These are phyloP conservation scores for Afroboletus lepidellus DNA, from an alignment of 1,284 basidiomycete species.

Conservation along the genomic window DNA sequence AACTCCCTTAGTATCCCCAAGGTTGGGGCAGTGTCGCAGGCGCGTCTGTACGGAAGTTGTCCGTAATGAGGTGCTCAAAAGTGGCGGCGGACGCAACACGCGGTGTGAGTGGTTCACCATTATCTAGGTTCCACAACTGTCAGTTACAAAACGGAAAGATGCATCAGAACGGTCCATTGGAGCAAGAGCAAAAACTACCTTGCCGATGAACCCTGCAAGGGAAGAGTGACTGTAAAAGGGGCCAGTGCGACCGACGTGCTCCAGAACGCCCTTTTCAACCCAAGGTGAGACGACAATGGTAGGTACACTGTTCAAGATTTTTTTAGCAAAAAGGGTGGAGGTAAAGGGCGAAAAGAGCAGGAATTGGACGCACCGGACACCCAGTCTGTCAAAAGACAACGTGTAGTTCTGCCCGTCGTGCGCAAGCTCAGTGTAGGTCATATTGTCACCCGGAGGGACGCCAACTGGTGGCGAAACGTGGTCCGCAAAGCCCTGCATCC, in stretches of 20 bases:
- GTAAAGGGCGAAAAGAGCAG: neutral
- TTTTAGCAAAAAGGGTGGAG: neutral
- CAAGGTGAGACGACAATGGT: slow-evolving; percentile 27
- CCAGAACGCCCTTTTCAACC: slow-evolving; percentile 24
- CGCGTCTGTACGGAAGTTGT: slow-evolving; percentile 21
- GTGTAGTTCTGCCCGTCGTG: slow-evolving; percentile 24
- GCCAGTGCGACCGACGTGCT: slow-evolving; percentile 11
- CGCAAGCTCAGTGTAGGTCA: slow-evolving; percentile 27
- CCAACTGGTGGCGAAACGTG: slow-evolving; percentile 27
- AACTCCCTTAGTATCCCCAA: slow-evolving; percentile 13
- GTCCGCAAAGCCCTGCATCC: slow-evolving; percentile 23
- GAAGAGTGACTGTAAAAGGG: slow-evolving; percentile 26
- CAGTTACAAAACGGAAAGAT: neutral
- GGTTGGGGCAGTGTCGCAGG: slow-evolving; percentile 17
- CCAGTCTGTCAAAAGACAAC: slow-evolving; percentile 27
- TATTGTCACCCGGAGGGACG: slow-evolving; percentile 22
- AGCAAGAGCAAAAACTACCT: slow-evolving; percentile 5
- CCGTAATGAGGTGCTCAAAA: slow-evolving; percentile 26
- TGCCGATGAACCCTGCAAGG: slow-evolving; percentile 22
- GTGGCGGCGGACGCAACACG: slow-evolving; percentile 23
- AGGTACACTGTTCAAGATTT: slow-evolving; percentile 10
- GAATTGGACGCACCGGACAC: slow-evolving; percentile 18
- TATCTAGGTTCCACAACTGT: slow-evolving; percentile 28
- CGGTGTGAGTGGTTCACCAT: slow-evolving; percentile 23
- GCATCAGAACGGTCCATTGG: neutral